A percentile compares a stretch with the other conserved stretches of the same genome.
These are phyloP conservation scores for Taiwanofungus camphoratus DNA, from an alignment of 1,284 basidiomycete genomes.

Conservation along the genomic window DNA sequence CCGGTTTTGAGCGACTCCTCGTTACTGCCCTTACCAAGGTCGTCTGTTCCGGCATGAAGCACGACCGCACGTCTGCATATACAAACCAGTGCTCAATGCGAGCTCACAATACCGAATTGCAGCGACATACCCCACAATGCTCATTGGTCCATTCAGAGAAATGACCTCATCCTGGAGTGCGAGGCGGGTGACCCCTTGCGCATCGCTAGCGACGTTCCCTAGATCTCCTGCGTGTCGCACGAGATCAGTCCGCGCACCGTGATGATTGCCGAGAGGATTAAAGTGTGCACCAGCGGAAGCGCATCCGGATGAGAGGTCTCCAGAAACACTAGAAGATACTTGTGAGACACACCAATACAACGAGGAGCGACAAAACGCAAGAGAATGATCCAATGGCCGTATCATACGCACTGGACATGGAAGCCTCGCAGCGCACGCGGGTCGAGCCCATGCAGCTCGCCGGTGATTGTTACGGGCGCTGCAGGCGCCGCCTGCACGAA, in stretches of 20 bases:
- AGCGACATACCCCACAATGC: constrained; percentile 60
- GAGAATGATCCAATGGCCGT: neutral
- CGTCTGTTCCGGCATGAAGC: constrained; percentile 68
- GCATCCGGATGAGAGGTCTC: constrained; percentile 67
- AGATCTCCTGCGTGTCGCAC: constrained; percentile 75
- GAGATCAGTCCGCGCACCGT: constrained; percentile 55
- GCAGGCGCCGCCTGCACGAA: constrained; percentile 54
- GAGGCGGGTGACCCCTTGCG: constrained; percentile 51
- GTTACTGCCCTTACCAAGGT: constrained; percentile 65
- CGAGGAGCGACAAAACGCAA: neutral
- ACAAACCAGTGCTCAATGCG: neutral
- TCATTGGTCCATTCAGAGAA: constrained; percentile 63
- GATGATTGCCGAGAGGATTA: constrained; percentile 63
- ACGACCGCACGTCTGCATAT: constrained; percentile 47
- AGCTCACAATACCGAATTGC: neutral
- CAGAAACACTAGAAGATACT: constrained; percentile 44
- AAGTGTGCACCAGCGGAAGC: constrained; percentile 69
- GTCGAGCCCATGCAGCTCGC: constrained; percentile 57
- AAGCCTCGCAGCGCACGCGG: constrained; percentile 62
- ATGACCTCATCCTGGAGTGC: constrained; percentile 56
- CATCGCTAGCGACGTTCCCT: constrained; percentile 67
- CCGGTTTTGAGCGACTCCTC: constrained; percentile 69
- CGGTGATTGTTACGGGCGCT: constrained; percentile 56
- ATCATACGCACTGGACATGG: constrained; percentile 64
- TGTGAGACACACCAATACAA: neutral